phyloP scores from a whole-genome alignment of 768 basidiomycete species.

The Phlegmacium glaucopus region DNA sequence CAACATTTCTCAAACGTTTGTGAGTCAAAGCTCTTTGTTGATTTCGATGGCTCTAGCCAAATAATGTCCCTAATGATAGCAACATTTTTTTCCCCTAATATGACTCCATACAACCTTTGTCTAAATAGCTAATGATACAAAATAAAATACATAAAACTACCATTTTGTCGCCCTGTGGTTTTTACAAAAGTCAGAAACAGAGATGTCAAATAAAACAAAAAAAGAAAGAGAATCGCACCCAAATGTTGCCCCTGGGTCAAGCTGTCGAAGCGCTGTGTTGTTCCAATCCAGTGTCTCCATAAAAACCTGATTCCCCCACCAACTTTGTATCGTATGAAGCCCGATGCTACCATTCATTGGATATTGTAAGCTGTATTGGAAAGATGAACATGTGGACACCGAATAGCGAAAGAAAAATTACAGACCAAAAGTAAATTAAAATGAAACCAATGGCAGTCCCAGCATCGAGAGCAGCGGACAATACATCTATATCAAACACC shows the following conservation, averaged over 20 bases:
- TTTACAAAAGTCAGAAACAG: background rate
- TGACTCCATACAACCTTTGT: background rate
- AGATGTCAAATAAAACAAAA: background rate
- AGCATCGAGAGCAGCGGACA: constrained; percentile 73
- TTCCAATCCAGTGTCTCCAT: constrained; percentile 34
- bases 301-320: constrained; percentile 41
- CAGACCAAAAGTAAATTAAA: constrained; percentile 67
- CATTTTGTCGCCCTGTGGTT: constrained; percentile 12
- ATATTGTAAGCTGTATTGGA: constrained; percentile 37
- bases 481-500: constrained; percentile 48
- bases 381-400: background rate
- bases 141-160: constrained; percentile 19
- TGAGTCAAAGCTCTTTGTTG: background rate
- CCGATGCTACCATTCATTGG: constrained; percentile 40
- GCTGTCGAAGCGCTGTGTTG: constrained; percentile 21
- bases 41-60: background rate
- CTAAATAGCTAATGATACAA: constrained; percentile 20
- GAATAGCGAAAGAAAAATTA: constrained; percentile 3
- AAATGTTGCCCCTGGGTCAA: constrained; percentile 29
- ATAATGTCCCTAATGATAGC: too few species aligned
- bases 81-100: too few species aligned
- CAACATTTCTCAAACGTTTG: too few species aligned
- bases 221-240: constrained; percentile 23
- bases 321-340: constrained; percentile 29
- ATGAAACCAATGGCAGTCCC: constrained; percentile 67